These are phyloP conservation scores for Simmondsia chinensis DNA, from an alignment of 148 eudicot genomes.

Conservation along the genomic window DNA sequence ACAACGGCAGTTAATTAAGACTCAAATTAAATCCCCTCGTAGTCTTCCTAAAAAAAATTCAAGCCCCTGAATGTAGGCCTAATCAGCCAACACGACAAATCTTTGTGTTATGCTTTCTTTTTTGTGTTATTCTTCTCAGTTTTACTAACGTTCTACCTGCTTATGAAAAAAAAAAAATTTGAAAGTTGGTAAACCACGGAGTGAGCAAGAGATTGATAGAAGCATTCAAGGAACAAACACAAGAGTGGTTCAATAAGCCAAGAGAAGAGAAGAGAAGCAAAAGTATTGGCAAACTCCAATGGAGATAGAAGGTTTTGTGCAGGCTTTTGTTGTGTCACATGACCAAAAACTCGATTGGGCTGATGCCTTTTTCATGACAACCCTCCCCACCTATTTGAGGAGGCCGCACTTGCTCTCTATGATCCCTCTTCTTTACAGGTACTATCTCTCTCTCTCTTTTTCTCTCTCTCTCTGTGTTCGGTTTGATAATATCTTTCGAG, in stretches of 20 bases:
- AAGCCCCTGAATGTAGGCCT: no score
- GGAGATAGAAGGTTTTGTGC: constrained; percentile 29
- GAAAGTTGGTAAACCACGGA: constrained; percentile 23
- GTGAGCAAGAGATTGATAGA: constrained; percentile 12
- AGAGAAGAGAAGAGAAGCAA: constrained; percentile 23
- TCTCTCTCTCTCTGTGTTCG: background rate
- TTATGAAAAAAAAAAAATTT: no score
- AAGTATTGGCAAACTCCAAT: constrained; percentile 18
- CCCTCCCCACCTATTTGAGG: constrained; percentile 7
- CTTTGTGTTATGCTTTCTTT: no score
- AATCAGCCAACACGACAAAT: no score
- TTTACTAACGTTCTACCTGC: no score
- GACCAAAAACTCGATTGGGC: constrained; percentile 33
- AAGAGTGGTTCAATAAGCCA: constrained; percentile 18
- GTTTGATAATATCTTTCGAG: background rate
- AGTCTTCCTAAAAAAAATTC: no score
- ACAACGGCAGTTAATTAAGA: no score
- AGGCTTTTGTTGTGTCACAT: constrained; percentile 21
- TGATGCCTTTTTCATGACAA: constrained; percentile 8
- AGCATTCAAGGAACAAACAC: constrained; percentile 16
- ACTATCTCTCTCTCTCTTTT: no score
- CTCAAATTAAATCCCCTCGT: no score
- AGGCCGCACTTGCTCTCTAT: constrained; percentile 18
- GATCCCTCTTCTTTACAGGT: constrained; percentile 24
- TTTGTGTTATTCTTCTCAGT: no score